These are phyloP conservation scores for Saccharomycopsis crataegensis DNA, from an alignment of 1,139 yeast genomes.

Conservation along the genomic window DNA sequence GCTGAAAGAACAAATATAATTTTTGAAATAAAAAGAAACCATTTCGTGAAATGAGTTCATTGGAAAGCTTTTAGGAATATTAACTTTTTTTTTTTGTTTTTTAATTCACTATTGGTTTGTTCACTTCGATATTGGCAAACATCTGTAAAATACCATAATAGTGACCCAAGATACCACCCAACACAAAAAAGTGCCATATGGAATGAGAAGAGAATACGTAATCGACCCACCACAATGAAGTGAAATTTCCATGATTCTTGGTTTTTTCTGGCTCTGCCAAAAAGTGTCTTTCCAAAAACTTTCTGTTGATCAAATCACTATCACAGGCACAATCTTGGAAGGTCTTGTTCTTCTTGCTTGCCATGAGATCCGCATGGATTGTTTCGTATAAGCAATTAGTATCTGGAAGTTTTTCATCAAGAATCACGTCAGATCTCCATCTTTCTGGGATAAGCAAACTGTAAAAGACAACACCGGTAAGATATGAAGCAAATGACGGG, in stretches of 20 bases:
- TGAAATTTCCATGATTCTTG: slow-evolving; percentile 40
- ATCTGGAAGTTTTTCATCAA: slow-evolving; percentile 29
- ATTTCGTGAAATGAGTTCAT: too few relatives aligned
- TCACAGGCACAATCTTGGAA: slow-evolving; percentile 22
- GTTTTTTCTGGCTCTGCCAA: slow-evolving; percentile 42
- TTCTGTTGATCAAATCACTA: slow-evolving; percentile 27
- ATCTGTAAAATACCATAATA: slow-evolving; percentile 69
- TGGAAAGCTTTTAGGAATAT: too few relatives aligned
- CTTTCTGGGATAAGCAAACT: slow-evolving; percentile 88
- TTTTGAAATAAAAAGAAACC: too few relatives aligned
- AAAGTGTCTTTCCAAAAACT: slow-evolving; percentile 46
- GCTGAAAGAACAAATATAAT: too few relatives aligned
- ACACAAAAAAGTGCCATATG: slow-evolving; percentile 88
- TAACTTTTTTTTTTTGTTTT: too few relatives aligned
- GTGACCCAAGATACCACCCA: slow-evolving; percentile 82
- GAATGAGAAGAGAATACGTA: slow-evolving; percentile 74
- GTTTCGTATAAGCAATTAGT: slow-evolving; percentile 8
- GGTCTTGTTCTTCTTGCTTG: slow-evolving; percentile 29
- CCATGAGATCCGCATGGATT: slow-evolving; percentile 20
- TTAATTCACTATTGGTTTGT: slow-evolving; percentile 5
- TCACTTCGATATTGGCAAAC: slow-evolving; percentile 35
- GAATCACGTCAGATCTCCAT: slow-evolving; percentile 56
- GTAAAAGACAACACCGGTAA: slow-evolving; percentile 78
- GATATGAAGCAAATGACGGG: slow-evolving; percentile 66
- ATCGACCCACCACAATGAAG: slow-evolving; percentile 81